Evolutionary conservation across 1,139 yeast genomes (phyloP).

Genomic region (Candida glucosophila): DNA sequence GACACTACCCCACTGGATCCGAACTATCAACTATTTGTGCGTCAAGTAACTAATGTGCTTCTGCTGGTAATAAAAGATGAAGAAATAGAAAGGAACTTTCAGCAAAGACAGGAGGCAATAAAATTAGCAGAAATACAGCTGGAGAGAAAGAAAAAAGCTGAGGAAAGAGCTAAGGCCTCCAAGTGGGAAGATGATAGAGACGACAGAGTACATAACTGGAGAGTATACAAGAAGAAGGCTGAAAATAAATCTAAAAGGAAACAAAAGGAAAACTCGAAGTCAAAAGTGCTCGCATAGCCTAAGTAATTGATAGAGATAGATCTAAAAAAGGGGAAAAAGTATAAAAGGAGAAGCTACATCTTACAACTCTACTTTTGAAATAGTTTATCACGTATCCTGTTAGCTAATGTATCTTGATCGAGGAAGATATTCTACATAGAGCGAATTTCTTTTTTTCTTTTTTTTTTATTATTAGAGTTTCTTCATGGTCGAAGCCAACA

Average conservation of each 20-base stretch:
- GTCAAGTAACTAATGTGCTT: constrained; percentile 15
- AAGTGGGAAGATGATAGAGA: constrained; percentile 63
- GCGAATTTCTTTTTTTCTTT: too few relatives aligned
- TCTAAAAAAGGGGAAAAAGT: too few relatives aligned
- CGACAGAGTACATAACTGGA: constrained; percentile 53
- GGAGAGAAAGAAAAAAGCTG: constrained; percentile 27
- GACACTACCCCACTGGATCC: constrained; percentile 1
- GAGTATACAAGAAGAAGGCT: constrained; percentile 38
- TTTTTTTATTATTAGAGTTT: too few relatives aligned
- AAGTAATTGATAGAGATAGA: background rate
- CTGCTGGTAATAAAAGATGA: constrained; percentile 25
- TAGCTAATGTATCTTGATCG: too few relatives aligned
- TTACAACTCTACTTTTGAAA: too few relatives aligned
- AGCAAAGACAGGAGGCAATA: constrained; percentile 20
- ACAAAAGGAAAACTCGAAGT: constrained; percentile 22
- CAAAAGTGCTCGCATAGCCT: constrained; percentile 28
- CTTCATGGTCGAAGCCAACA: too few relatives aligned
- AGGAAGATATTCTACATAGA: too few relatives aligned
- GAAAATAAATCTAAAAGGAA: constrained; percentile 36
- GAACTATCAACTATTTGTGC: constrained; percentile 2
- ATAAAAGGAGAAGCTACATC: too few relatives aligned
- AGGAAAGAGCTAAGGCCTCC: constrained; percentile 31
- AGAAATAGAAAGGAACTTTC: constrained; percentile 24
- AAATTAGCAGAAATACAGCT: constrained; percentile 21
- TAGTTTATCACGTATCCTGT: too few relatives aligned